Conservation (phyloP, 176 grass and related monocot species). For the Typha latifolia region DNA sequence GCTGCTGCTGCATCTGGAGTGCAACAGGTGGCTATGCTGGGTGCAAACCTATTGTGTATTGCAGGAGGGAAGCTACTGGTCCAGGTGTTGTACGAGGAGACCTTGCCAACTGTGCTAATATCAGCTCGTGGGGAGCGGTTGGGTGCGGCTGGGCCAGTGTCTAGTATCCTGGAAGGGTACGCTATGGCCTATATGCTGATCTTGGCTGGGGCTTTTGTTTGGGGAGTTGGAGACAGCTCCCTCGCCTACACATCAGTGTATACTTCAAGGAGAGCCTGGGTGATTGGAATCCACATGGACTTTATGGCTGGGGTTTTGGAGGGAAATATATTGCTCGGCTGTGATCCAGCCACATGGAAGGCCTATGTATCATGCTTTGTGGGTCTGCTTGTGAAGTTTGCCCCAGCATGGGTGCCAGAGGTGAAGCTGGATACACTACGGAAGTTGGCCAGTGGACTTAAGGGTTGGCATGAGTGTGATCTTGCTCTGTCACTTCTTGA, state of each 20-base stretch:
- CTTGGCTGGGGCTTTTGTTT: slow-evolving; percentile 59
- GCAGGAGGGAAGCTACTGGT: slow-evolving; percentile 64
- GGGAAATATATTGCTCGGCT: slow-evolving; percentile 73
- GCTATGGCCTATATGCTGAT: slow-evolving; percentile 87
- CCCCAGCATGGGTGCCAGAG: slow-evolving; percentile 61
- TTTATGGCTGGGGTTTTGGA: slow-evolving; percentile 75
- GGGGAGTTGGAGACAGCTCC: slow-evolving; percentile 43
- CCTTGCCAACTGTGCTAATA: slow-evolving; percentile 69
- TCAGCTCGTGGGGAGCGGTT: slow-evolving; percentile 45
- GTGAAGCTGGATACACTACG: slow-evolving; percentile 57
- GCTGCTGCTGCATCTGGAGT: slow-evolving; percentile 52
- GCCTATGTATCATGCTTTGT: slow-evolving; percentile 68
- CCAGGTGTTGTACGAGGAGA: slow-evolving; percentile 86
- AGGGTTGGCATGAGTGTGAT: slow-evolving; percentile 64
- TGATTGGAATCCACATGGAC: slow-evolving; percentile 82
- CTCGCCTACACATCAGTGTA: slow-evolving; percentile 40
- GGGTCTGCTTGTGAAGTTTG: slow-evolving; percentile 72
- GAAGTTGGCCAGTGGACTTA: slow-evolving; percentile 62
- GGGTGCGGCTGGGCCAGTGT: slow-evolving; percentile 35
- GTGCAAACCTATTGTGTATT: slow-evolving; percentile 67
- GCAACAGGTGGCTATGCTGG: slow-evolving; percentile 70
- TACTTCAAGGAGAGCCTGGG: slow-evolving; percentile 50
- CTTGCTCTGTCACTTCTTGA: slow-evolving; percentile 71
- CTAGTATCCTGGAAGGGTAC: slow-evolving; percentile 66
- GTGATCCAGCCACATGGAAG: slow-evolving; percentile 73